Evolutionary conservation across 2,329 filamentous ascomycete genomes (phyloP).

Genomic region (Aspergillus sergii): DNA sequence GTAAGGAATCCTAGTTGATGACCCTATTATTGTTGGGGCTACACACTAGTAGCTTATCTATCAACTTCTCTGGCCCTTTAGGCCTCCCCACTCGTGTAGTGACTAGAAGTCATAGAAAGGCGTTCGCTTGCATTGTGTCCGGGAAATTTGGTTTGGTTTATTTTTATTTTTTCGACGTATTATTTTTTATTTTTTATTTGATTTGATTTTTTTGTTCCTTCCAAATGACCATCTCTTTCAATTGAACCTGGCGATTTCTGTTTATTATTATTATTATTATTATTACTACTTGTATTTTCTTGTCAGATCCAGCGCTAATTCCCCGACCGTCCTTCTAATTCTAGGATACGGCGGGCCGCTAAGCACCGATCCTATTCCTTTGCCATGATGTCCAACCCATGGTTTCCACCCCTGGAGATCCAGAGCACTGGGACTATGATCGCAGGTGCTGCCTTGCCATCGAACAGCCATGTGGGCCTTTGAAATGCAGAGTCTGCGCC

Average conservation of each 20-base stretch:
- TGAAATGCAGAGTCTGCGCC: conserved; percentile 33
- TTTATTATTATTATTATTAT: neutral
- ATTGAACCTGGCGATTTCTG: neutral
- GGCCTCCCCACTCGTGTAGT: conserved; percentile 13
- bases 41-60: conserved; percentile 4
- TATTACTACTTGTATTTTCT: conserved; percentile 3
- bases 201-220: neutral
- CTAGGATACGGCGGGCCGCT: conserved; percentile 17
- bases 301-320: conserved; percentile 25
- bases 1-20: conserved; percentile 13
- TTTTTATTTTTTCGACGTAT: conserved; percentile 12
- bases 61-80: conserved; percentile 1
- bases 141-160: neutral
- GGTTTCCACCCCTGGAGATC: conserved; percentile 25
- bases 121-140: neutral
- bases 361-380: conserved; percentile 17
- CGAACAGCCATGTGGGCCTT: conserved; percentile 25
- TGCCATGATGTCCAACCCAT: conserved; percentile 19
- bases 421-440: conserved; percentile 26
- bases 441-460: conserved; percentile 20
- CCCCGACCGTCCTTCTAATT: conserved; percentile 21
- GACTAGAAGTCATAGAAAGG: conserved; percentile 8
- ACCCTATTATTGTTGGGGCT: conserved; percentile 8
- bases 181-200: neutral
- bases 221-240: neutral